Evolutionary conservation across 495 filamentous ascomycete genomes (phyloP), one percentile per base, ranked within the genome.

Genomic region (Penicillium ochrochloron): DNA sequence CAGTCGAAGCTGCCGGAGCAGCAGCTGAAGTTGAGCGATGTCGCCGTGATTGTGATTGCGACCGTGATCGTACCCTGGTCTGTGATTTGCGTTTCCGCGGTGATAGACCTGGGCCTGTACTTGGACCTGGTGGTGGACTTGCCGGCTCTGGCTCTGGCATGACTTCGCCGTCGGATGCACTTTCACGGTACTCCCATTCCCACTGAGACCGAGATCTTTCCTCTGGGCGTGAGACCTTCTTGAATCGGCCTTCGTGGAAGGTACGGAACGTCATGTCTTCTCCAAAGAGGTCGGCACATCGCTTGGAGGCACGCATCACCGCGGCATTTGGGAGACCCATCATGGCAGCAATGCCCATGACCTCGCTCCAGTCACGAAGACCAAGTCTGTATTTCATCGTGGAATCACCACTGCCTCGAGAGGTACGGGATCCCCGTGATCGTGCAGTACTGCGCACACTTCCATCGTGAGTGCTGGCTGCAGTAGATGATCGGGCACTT

Each of bases 301-400:
- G 81, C 68, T 86, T 78, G 3, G 88, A 84, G 1, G 92, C 82
- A 53, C 90, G 83, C 46, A 84, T 81, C 9, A 96, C 78, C 6
- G 87, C 89, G 5, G 73, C 70, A 1, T 82, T 68, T 1, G 88
- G 76, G 71, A 91, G 90, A 0, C 89, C 91, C 2, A 81, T 84
- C 62, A 93, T 80, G 0, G 90, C 83, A 23, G 93, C 93, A 0
- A 91, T 76, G 10, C 90, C 90, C 34, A 96, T 73, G 2, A 95
- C 83, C 59, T 94, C 90, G 48, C 88, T 88, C 93, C 93, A 97
- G 73, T 94, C 90, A 2, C 91, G 85, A 6, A 87, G 75, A 4
- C 76, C 82, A 60, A 84, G 64, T 42, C 68, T 60, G 14, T 53
- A 39, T 59, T 64, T 68, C 23, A 21, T 11, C 27, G 35, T 29